A percentile compares a stretch with the other conserved stretches of the same genome.
Conservation (phyloP, 768 basidiomycete genomes). For the Tephrocybe sp. region DNA sequence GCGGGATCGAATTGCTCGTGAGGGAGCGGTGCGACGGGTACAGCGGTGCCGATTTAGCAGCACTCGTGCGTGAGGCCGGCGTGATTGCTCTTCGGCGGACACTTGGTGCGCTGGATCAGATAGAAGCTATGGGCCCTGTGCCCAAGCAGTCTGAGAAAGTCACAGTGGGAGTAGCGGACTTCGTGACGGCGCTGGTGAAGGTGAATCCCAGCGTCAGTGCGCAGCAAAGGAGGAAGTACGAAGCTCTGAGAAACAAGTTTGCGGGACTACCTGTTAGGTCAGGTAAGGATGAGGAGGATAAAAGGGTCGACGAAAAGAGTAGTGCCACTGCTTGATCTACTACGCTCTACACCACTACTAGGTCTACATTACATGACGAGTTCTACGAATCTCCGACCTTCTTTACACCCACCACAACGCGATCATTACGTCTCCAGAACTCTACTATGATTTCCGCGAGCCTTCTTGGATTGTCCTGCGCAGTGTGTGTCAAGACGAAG, state of each 20-base stretch:
- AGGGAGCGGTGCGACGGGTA: conserved; percentile 75
- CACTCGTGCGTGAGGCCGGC: conserved; percentile 86
- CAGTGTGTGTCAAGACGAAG: neutral
- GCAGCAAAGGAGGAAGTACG: conserved; percentile 80
- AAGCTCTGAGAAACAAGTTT: conserved; percentile 76
- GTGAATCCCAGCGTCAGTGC: conserved; percentile 83
- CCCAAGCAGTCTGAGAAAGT: conserved; percentile 29
- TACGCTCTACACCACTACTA: neutral
- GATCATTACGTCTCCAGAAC: conserved; percentile 90
- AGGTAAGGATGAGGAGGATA: conserved; percentile 42
- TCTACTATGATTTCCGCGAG: conserved; percentile 80
- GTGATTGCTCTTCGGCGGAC: conserved; percentile 74
- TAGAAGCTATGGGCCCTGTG: conserved; percentile 35
- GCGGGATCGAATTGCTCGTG: conserved; percentile 46
- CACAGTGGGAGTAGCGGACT: conserved; percentile 63
- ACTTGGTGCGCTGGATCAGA: conserved; percentile 63
- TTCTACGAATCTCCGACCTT: conserved; percentile 45
- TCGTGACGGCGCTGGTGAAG: conserved; percentile 70
- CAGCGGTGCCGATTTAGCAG: conserved; percentile 88
- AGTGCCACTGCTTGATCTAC: neutral
- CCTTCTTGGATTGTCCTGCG: conserved; percentile 80
- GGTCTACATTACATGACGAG: neutral
- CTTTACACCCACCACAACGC: conserved; percentile 58
- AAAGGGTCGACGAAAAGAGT: conserved; percentile 26
- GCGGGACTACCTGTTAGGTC: conserved; percentile 67